A percentile compares a stretch with the other conserved stretches of the same genome.
Evolutionary conservation across 2,329 filamentous ascomycete species (phyloP).

Genomic region (Podosphaera leucotricha): DNA sequence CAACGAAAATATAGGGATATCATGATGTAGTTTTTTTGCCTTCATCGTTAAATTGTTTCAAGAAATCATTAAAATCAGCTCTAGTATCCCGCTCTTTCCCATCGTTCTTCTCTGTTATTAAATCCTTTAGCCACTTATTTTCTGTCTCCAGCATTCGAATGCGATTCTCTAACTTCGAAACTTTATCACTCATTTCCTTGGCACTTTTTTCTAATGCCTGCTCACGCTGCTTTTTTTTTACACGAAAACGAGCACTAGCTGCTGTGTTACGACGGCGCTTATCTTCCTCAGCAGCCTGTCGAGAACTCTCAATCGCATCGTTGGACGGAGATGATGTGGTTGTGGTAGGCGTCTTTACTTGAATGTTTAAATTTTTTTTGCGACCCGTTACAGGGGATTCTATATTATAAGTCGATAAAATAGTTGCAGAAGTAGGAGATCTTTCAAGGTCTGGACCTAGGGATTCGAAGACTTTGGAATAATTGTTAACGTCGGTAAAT

Average conservation of each 20-base stretch:
- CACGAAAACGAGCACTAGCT: slow-evolving; percentile 66
- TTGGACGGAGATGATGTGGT: slow-evolving; percentile 21
- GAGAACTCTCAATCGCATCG: slow-evolving; percentile 38
- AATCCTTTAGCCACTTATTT: slow-evolving; percentile 61
- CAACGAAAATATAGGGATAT: no score
- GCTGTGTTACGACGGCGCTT: slow-evolving; percentile 78
- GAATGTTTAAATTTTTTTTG: not conserved
- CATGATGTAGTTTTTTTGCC: no score
- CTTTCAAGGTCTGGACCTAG: not conserved
- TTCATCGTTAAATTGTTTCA: not conserved
- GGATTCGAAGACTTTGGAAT: not conserved
- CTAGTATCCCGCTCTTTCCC: slow-evolving; percentile 18
- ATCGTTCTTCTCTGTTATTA: slow-evolving; percentile 60
- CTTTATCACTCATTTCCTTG: slow-evolving; percentile 66
- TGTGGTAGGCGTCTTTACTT: not conserved
- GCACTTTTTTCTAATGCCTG: slow-evolving; percentile 61
- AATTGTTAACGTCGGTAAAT: slow-evolving; percentile 14
- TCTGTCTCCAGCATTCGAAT: slow-evolving; percentile 61
- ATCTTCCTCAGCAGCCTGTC: slow-evolving; percentile 62
- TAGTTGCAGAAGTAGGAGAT: not conserved
- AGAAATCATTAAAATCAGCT: not conserved
- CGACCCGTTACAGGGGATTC: slow-evolving; percentile 1
- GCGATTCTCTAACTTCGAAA: slow-evolving; percentile 44
- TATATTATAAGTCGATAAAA: no score
- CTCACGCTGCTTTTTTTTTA: slow-evolving; percentile 93